Evolutionary conservation across 2,329 filamentous ascomycete species (phyloP), one percentile per base, ranked within the genome.

Genomic region (Penicillium griseofulvum): DNA sequence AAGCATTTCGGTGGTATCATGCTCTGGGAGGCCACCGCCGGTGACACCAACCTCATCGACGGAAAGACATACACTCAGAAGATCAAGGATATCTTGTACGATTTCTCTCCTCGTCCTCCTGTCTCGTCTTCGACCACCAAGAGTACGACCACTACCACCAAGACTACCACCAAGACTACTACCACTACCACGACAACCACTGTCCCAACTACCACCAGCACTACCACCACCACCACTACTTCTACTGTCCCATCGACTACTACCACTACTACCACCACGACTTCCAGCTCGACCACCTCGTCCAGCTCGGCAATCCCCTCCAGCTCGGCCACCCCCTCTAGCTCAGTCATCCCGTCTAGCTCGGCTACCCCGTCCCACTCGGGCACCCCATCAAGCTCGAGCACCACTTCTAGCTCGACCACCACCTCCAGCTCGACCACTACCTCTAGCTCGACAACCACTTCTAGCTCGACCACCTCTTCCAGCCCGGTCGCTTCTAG

Each of bases 1-100:
- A 53, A 71, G 22, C 70, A 68, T 2, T 85, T 85, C 59, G 83
- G 81, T 38, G 83, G 83, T 70, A 73, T 84, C 38, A 85, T 85
- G 82, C 66, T 85, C 5, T 85, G 81, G 80, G 82, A 84, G 49
- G 80, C 81, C 5, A 81, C 79, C 1, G 73, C 74, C 11, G 76
- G 77, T n/a, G 68, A 74, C 12, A 70, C 71, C 49, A 83, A 83
- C 63, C 52, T 68, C 14, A 72, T 77, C 51, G 73, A 77, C 52
- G 74, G 68, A n/a, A 62, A 72, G 44, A 69, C 71, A 19, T 83
- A 80, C 67, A 71, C 74, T 2, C 70, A 74, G 49, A 76, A 77
- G 69, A 78, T 81, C 57, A 82, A 81, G 72, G 65, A 75, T 9
- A 73, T 78, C 43, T 65, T 80, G 14, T 46, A 55, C 17, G 51